phyloP scores from a whole-genome alignment of 208 protist genomes.

The Crithidia brevicula region DNA sequence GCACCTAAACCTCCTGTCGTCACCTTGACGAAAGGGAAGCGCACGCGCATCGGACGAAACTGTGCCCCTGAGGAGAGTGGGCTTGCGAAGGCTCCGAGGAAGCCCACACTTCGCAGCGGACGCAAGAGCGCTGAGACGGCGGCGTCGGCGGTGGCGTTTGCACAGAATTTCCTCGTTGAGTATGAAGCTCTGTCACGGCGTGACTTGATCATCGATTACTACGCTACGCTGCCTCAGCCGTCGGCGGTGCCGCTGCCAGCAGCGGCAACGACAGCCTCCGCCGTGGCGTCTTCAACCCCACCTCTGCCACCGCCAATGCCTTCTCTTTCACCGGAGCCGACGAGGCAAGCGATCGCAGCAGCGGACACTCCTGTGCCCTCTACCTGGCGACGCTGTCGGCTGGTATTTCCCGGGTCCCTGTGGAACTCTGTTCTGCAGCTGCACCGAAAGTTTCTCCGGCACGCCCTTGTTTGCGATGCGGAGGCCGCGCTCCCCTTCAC shows the following conservation, averaged over 20 bases:
- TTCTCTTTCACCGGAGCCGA: neutral
- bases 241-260: neutral
- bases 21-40: neutral
- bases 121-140: too few species aligned
- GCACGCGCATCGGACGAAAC: neutral
- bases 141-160: slow-evolving; percentile 10
- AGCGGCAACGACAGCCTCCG: neutral
- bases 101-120: too few species aligned
- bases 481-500: neutral
- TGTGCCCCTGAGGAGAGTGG: too few species aligned
- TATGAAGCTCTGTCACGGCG: slow-evolving; percentile 36
- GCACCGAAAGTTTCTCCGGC: slow-evolving; percentile 15
- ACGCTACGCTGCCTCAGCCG: slow-evolving; percentile 23
- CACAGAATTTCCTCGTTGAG: slow-evolving; percentile 24
- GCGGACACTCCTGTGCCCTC: neutral
- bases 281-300: neutral
- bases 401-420: slow-evolving; percentile 21
- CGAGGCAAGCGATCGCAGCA: neutral
- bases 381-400: slow-evolving; percentile 6
- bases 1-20: neutral
- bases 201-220: slow-evolving; percentile 50
- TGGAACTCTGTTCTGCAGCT: slow-evolving; percentile 19
- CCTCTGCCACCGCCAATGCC: too few species aligned
- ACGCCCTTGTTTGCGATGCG: slow-evolving; percentile 7
- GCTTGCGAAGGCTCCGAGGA: too few species aligned